These are phyloP conservation scores for Sistotremastrum suecicum DNA, from an alignment of 768 basidiomycete species.

Conservation along the genomic window DNA sequence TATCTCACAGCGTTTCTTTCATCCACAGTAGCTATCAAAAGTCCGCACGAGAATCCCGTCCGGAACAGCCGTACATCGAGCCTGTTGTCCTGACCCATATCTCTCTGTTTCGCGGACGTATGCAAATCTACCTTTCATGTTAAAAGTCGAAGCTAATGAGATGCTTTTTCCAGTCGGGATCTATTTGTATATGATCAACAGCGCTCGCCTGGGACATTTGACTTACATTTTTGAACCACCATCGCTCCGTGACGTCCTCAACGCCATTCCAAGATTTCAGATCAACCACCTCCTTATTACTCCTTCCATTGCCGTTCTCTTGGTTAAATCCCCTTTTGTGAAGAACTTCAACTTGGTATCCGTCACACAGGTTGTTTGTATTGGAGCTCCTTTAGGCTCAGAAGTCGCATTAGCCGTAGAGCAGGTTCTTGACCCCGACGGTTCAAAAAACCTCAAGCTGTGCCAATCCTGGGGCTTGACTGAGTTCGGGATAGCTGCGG, in stretches of 20 bases:
- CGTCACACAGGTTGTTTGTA: constrained; percentile 18
- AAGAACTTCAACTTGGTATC: constrained; percentile 19
- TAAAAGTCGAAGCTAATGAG: background rate
- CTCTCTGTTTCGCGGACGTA: background rate
- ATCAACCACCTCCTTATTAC: constrained; percentile 8
- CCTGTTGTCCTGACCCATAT: background rate
- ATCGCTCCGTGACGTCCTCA: background rate
- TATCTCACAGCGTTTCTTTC: background rate
- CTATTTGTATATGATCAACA: background rate
- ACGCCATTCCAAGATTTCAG: background rate
- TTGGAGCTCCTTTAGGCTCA: constrained; percentile 22
- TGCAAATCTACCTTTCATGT: background rate
- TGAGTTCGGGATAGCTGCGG: too few relatives aligned
- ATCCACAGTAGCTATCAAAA: background rate
- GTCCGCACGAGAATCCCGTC: background rate
- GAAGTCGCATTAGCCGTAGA: constrained; percentile 15
- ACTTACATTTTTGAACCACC: background rate
- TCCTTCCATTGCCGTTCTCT: constrained; percentile 23
- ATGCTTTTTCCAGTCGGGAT: background rate
- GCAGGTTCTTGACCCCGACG: constrained; percentile 8
- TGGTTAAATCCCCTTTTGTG: constrained; percentile 20
- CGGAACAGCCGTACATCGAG: background rate
- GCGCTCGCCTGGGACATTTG: background rate
- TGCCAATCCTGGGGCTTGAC: too few relatives aligned
- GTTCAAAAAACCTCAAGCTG: too few relatives aligned